Base-by-base conservation (phyloP, 768 basidiomycete species). In the Russula abietina region DNA sequence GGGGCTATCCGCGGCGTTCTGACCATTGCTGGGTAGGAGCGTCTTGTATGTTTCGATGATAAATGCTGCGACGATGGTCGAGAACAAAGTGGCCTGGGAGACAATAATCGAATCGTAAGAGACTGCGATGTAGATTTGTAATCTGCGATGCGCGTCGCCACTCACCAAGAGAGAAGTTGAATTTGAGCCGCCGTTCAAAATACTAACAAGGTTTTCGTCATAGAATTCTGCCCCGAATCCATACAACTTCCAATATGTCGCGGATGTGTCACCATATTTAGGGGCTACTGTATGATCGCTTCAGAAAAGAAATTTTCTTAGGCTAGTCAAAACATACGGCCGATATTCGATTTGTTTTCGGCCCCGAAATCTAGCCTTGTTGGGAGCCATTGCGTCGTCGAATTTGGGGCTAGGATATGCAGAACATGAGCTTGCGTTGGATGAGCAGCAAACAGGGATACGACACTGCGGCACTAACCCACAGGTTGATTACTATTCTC, bases 31-130 rank as follows among this genome's bases (percentile, higher is more conserved):
- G 48, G 68, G 64, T 17, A 52, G 55, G 17, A 69, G 51, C 0
- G 19, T 54, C 50, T 65, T 59, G 58, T 69, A 69, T 48, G 55
- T 62, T 53, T 68, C 61, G 45, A 68, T 61, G 46, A 69, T 59
- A 24, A 69, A 68, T 33, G 61, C 51, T 36, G 67, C 60, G 36
- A 68, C 60, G 24, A 62, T 68, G 24, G 64, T 55, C n/a, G 68
- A 65, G 57, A 69, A 69, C 14, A 69, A 19, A 19, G 64, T 41
- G 39, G 38, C 58, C 61, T 62, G n/a, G 9, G 19, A 46, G 3
- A n/a, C n/a, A 33, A 46, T 39, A 1, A n/a, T n/a, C n/a, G n/a
- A n/a, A n/a, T n/a, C n/a, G 26, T 46, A 46, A 54, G 45, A 28
- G 33, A 11, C 10, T 30, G 19, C 11, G 41, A 43, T 19, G 19